phyloP scores from a whole-genome alignment of 495 filamentous ascomycete genomes.

The Corynascus novoguineensis region DNA sequence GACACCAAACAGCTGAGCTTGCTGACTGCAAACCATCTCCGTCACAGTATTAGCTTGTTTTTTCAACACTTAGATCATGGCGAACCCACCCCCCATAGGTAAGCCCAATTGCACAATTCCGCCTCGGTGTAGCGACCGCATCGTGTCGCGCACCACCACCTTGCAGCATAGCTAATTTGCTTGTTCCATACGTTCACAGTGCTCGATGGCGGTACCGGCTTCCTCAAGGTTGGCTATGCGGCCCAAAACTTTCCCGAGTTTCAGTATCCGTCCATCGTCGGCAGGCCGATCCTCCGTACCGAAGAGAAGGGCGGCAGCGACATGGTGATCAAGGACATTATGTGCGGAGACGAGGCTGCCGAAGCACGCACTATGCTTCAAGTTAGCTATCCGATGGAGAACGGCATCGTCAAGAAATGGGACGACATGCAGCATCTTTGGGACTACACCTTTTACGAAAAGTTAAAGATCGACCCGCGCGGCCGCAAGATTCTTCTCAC shows the following conservation, averaged over 20 bases:
- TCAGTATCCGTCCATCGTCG: conserved; percentile 97
- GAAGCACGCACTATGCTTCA: conserved; percentile 94
- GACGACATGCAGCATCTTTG: conserved; percentile 99
- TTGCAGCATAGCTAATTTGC: conserved; percentile 18
- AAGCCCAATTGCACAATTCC: conserved; percentile 4
- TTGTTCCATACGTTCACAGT: conserved; percentile 49
- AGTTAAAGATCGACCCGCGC: conserved; percentile 85
- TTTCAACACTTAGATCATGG: conserved; percentile 16
- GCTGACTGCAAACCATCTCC: not conserved
- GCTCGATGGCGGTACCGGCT: conserved; percentile 99
- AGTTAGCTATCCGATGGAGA: conserved; percentile 98
- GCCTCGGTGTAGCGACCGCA: not conserved
- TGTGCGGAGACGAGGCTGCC: conserved; percentile 98
- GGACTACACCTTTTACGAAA: conserved; percentile 97
- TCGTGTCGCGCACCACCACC: not conserved
- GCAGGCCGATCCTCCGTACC: conserved; percentile 91
- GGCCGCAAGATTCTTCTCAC: conserved; percentile 97
- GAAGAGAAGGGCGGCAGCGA: conserved; percentile 66
- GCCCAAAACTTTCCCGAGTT: conserved; percentile 98
- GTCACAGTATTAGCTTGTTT: not conserved
- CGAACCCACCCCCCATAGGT: conserved; percentile 28
- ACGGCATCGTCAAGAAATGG: conserved; percentile 98
- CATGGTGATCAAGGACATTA: conserved; percentile 90
- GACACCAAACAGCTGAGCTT: not conserved
- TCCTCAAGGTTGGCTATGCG: conserved; percentile 98